Conservation (phyloP, 164 flowering plant species). For the Hamamelis virginiana region DNA sequence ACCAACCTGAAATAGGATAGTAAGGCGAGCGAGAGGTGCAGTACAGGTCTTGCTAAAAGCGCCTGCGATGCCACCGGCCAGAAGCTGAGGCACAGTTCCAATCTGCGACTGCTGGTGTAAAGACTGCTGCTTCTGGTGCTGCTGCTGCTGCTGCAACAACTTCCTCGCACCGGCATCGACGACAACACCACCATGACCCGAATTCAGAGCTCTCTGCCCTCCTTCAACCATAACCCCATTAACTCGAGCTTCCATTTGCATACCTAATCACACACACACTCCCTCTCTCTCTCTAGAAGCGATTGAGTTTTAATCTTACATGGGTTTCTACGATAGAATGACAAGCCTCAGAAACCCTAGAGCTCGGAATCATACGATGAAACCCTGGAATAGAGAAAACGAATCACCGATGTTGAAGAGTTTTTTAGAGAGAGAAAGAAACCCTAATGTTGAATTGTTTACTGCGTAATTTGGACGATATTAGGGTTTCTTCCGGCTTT, state of each 20-base stretch:
- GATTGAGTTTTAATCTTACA: background rate
- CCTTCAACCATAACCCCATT: conserved; percentile 56
- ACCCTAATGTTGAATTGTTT: background rate
- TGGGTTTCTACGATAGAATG: too few relatives aligned
- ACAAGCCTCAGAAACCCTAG: too few relatives aligned
- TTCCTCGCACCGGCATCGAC: conserved; percentile 42
- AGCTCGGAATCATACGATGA: background rate
- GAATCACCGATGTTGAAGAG: too few relatives aligned
- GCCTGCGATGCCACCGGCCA: conserved; percentile 97
- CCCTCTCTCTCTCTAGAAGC: background rate
- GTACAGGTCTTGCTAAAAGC: conserved; percentile 98
- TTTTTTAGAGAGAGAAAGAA: background rate
- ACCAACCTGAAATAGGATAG: conserved; percentile 93
- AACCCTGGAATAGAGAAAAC: background rate
- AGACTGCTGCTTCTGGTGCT: conserved; percentile 16
- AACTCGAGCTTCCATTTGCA: conserved; percentile 64
- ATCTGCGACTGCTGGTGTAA: conserved; percentile 46
- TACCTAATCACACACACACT: conserved; percentile 13
- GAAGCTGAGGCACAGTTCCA: conserved; percentile 64
- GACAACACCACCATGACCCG: conserved; percentile 36
- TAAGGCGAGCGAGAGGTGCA: conserved; percentile 94
- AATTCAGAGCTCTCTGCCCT: conserved; percentile 42
- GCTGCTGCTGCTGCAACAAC: conserved; percentile 29
- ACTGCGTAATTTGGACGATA: background rate
- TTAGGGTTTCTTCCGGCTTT: conserved; percentile 1